Percentiles rank a stretch among this genome's conserved stretches.
These are phyloP conservation scores for Saururus chinensis DNA, from an alignment of 164 flowering plant genomes.

Conservation along the genomic window DNA sequence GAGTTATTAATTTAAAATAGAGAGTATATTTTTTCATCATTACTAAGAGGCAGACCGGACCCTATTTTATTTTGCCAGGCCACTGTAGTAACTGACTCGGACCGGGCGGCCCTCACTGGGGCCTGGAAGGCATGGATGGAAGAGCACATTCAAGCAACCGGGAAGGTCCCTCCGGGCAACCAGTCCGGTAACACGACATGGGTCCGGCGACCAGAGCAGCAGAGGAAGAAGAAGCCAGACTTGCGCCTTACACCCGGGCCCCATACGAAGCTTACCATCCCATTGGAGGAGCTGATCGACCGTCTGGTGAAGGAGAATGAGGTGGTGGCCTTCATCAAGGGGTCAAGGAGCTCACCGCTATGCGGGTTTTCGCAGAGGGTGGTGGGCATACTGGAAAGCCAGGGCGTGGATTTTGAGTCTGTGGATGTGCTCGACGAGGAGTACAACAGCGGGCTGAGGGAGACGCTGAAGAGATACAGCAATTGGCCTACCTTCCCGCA, in stretches of 20 bases:
- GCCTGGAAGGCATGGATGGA: conserved; percentile 99
- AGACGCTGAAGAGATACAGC: conserved; percentile 72
- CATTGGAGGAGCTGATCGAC: conserved; percentile 74
- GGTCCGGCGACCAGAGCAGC: conserved; percentile 33
- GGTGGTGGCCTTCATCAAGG: conserved; percentile 94
- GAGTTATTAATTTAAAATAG: too few species aligned
- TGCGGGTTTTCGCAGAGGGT: conserved; percentile 97
- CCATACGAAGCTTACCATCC: conserved; percentile 68
- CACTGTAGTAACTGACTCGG: conserved; percentile 65
- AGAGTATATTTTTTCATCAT: background rate
- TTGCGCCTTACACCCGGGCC: conserved; percentile 88
- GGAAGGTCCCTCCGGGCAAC: conserved; percentile 92
- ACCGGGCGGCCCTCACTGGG: conserved; percentile 55
- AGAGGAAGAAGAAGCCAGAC: conserved; percentile 55
- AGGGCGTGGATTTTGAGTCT: conserved; percentile 74
- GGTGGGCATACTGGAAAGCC: conserved; percentile 59
- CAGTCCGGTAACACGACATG: conserved; percentile 81
- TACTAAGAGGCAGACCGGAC: background rate
- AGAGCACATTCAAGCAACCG: conserved; percentile 66
- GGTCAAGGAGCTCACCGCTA: conserved; percentile 77
- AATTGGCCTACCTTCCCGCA: conserved; percentile 99
- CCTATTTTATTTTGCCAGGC: conserved; percentile 35
- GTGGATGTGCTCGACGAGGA: conserved; percentile 92
- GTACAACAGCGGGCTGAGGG: conserved; percentile 72
- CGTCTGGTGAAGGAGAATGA: conserved; percentile 78